Base-by-base conservation (phyloP, 2,329 filamentous ascomycete genomes). In the Neonectria punicea region DNA sequence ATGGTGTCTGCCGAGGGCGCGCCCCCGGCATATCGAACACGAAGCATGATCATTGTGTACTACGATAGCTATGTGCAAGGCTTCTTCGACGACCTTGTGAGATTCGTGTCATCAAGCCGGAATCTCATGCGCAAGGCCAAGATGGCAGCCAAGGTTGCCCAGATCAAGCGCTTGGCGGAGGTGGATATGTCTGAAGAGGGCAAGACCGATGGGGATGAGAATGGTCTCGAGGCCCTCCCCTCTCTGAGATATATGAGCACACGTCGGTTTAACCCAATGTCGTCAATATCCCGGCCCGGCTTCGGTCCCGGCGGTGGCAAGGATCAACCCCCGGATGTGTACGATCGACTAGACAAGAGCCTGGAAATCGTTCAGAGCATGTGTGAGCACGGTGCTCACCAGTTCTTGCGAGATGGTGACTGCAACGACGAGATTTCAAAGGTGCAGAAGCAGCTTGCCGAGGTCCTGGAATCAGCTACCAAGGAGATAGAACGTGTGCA, bases 31-130 rank as follows among this genome's bases (percentile, higher is more conserved):
- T 92, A 91, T 76, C 89, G 92, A 59, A 89, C 89, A 4, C 88
- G 91, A 69, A 90, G 86, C 62, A 92, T 93, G 85, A 90, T 95
- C 44, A 90, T 96, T 44, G 92, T 98, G n/a, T 94, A 93, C 79
- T 98, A 98, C 76, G 94, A 98, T 76, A 93, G 92, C 70, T 90
- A 93, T 67, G 90, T 97, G 4, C 94, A 98, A 76, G 89, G 89
- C 55, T 89, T 91, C 43, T 93, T 98, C 69, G 94, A 97, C 73
- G 86, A 91, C 60, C 82, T 97, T 54, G 94, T 97, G 61, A 90
- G 93, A 67, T 91, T 92, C 61, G 90, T 98, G 39, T 93, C 92
- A 5, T 88, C 89, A 1, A 92, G 92, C 54, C 86, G 94, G 62
- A 97, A 97, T 79, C 84, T 93, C 69, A 90, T 98, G 78, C 90